Percentiles rank a stretch among this genome's conserved stretches.
Conservation (phyloP, 1,139 yeast species). For the Wickerhamomyces sp. region DNA sequence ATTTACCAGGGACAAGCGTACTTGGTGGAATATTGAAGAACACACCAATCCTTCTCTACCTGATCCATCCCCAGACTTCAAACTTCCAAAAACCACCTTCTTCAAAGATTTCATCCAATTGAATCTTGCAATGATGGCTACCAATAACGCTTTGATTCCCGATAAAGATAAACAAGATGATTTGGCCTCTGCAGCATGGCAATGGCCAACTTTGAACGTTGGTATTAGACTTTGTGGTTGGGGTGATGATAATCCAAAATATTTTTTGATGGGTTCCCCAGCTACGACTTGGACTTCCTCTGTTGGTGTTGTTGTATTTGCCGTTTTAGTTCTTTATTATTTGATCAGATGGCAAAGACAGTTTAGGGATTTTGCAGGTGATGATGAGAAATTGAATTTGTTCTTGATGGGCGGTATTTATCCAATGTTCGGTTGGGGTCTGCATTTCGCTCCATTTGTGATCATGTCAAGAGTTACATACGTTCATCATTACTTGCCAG, state of each 20-base stretch:
- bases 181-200: slow-evolving; percentile 91
- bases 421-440: slow-evolving; percentile 91
- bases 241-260: slow-evolving; percentile 76
- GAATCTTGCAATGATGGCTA: slow-evolving; percentile 98
- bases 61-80: slow-evolving; percentile 61
- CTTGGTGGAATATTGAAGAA: slow-evolving; percentile 97
- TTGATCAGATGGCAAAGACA: slow-evolving; percentile 95
- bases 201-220: slow-evolving; percentile 92
- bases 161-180: slow-evolving; percentile 89
- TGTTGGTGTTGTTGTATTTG: slow-evolving; percentile 59
- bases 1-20: slow-evolving; percentile 79
- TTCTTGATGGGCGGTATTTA: slow-evolving; percentile 81
- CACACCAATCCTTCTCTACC: slow-evolving; percentile 76
- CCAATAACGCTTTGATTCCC: slow-evolving; percentile 93
- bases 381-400: slow-evolving; percentile 31
- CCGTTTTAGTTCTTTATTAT: slow-evolving; percentile 48
- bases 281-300: slow-evolving; percentile 93
- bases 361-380: slow-evolving; percentile 54
- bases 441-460: slow-evolving; percentile 86
- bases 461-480: slow-evolving; percentile 97
- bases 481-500: slow-evolving; percentile 96
- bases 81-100: slow-evolving; percentile 78
- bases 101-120: slow-evolving; percentile 86
- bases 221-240: slow-evolving; percentile 97
- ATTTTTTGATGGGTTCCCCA: slow-evolving; percentile 89